These are phyloP conservation scores for Ustilago nuda DNA, from an alignment of 1,284 basidiomycete species.

Conservation along the genomic window DNA sequence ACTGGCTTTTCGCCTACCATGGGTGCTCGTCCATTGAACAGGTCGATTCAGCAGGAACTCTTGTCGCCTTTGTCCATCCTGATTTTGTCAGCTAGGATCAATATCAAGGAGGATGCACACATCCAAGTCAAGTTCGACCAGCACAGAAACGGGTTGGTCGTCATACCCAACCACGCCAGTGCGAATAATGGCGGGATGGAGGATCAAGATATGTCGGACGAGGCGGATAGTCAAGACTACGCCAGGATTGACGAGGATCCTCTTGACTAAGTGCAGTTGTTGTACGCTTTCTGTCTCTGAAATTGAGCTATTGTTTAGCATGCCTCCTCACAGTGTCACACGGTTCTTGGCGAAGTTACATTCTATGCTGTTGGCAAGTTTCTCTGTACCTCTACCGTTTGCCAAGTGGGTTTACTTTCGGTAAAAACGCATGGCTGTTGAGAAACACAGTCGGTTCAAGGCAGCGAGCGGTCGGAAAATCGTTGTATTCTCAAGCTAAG, in stretches of 20 bases:
- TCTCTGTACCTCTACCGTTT: slow-evolving; percentile 3
- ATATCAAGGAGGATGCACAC: slow-evolving; percentile 83
- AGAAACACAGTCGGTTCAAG: too few relatives aligned
- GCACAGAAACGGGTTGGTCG: slow-evolving; percentile 81
- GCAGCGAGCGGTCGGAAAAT: too few relatives aligned
- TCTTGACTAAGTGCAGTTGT: slow-evolving; percentile 36
- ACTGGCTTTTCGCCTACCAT: slow-evolving; percentile 72
- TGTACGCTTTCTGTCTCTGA: neutral
- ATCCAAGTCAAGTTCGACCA: slow-evolving; percentile 84
- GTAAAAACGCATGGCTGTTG: too few relatives aligned
- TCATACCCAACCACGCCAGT: slow-evolving; percentile 83
- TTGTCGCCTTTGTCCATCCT: slow-evolving; percentile 90
- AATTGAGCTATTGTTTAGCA: neutral
- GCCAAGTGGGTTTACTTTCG: slow-evolving; percentile 68
- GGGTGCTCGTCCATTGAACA: slow-evolving; percentile 85
- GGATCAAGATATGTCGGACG: slow-evolving; percentile 61
- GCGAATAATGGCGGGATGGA: slow-evolving; percentile 23
- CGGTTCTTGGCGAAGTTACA: slow-evolving; percentile 3
- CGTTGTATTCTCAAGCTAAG: too few relatives aligned
- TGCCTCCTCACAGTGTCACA: too few relatives aligned
- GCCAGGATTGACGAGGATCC: slow-evolving; percentile 56
- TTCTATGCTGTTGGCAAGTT: slow-evolving; percentile 25
- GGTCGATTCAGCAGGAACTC: slow-evolving; percentile 91
- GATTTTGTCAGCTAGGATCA: slow-evolving; percentile 84
- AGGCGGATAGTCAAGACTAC: slow-evolving; percentile 58